Base-by-base conservation (phyloP, 1,284 basidiomycete species). In the Neotropicomus parvogracilis region DNA sequence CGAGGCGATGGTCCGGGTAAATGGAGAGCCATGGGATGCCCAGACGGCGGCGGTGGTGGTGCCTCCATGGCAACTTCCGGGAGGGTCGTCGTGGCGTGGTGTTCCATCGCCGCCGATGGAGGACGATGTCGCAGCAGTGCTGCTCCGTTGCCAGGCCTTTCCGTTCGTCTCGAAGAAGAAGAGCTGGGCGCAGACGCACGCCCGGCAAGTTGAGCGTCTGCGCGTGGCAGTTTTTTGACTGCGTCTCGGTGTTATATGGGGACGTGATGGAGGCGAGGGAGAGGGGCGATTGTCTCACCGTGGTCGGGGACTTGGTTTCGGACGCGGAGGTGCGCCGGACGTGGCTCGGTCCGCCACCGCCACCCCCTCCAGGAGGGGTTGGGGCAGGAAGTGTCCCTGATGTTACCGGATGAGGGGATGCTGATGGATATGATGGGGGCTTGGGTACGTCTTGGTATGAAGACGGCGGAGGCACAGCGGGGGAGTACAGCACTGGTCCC, bases 221-320 rank as follows among this genome's bases (percentile, higher is more conserved):
- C 75, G 75, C 75, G 69, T 45, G 60, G 66, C 29, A 73, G 71
- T 77, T 78, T 78, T 78, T 78, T 78, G 75, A 54, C 69, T 71
- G 70, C 28, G 49, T 1, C 2, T 68, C 67, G 39, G 64, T 39
- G 49, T 67, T 67, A 53, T 54, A 65, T 6, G 67, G 64, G 6
- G 66, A 59, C 2, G 64, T 65, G 46, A 65, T 65, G 36, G 64
- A 67, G 27, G 66, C 49, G 11, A 65, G 51, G 31, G 67, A 59
- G 31, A 67, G 57, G 0, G 64, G 64, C 6, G 66, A 65, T 40
- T 68, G 65, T 33, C 65, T 62, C 16, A 65, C 53, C 7, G 62
- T 24, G 21, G 52, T 57, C 19, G 64, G 66, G 0, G 67, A 65
- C 43, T 56, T 63, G 31, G 51, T 27, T 16, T 65, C 66, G 19